A percentile compares a stretch with the other conserved stretches of the same genome.
Evolutionary conservation across 2,329 filamentous ascomycete genomes (phyloP).

Genomic region (Beauveria varroae): DNA sequence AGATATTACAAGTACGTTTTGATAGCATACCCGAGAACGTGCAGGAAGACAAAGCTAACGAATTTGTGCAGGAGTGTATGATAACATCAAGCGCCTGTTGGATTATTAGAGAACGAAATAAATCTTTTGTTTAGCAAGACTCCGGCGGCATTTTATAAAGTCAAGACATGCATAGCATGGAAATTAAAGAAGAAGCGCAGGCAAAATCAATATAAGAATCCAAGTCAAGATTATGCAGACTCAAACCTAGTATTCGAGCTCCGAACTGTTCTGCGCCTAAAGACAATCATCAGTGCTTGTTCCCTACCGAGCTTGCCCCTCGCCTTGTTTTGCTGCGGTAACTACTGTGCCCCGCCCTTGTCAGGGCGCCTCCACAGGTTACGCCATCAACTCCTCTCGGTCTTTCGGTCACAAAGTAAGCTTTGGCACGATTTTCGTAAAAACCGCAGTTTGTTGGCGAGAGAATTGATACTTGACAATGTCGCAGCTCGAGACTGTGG

Average conservation of each 20-base stretch:
- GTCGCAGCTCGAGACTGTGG: slow-evolving; percentile 43
- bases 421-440: no score
- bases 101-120: slow-evolving; percentile 45
- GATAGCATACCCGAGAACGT: no score
- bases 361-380: slow-evolving; percentile 9
- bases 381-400: slow-evolving; percentile 8
- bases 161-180: background rate
- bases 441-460: slow-evolving; percentile 4
- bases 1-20: slow-evolving; percentile 72
- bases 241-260: no score
- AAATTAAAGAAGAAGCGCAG: background rate
- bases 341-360: slow-evolving; percentile 6
- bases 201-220: background rate
- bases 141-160: background rate
- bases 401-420: background rate
- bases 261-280: background rate
- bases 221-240: background rate
- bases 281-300: background rate
- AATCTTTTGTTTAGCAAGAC: background rate
- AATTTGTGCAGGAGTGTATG: slow-evolving; percentile 53
- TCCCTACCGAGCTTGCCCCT: background rate
- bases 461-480: slow-evolving; percentile 16
- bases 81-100: slow-evolving; percentile 59
- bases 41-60: background rate
- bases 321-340: background rate